phyloP scores from a whole-genome alignment of 768 basidiomycete species.

The Termitomyces sp. region DNA sequence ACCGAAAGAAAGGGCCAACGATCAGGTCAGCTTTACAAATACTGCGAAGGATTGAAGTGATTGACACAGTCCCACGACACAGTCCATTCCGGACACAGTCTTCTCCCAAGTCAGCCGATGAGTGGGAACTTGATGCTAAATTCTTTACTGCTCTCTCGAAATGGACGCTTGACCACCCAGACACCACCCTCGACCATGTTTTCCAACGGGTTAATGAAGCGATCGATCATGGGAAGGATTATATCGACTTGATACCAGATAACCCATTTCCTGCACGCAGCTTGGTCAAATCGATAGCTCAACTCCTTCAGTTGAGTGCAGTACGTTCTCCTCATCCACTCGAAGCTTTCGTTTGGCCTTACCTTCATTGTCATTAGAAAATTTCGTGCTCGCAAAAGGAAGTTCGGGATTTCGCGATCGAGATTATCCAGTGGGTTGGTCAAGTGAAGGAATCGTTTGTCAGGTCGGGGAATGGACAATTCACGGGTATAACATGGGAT shows the following conservation, averaged over 20 bases:
- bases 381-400: too few species aligned
- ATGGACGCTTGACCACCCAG: too few species aligned
- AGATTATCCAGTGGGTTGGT: slow-evolving; percentile 13
- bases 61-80: too few species aligned
- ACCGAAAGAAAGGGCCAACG: too few species aligned
- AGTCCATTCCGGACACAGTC: too few species aligned
- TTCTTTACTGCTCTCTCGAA: slow-evolving; percentile 9
- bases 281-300: slow-evolving; percentile 7
- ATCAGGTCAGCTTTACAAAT: too few species aligned
- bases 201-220: not conserved
- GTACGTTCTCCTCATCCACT: slow-evolving; percentile 2
- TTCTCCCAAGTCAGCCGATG: not conserved
- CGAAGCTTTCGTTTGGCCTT: not conserved
- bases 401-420: slow-evolving; percentile 9
- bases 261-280: slow-evolving; percentile 14
- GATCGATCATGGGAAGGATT: slow-evolving; percentile 4
- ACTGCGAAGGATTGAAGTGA: too few species aligned
- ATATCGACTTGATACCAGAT: slow-evolving; percentile 10
- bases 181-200: not conserved
- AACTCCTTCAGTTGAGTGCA: slow-evolving; percentile 11
- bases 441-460: slow-evolving; percentile 11
- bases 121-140: slow-evolving; percentile 10
- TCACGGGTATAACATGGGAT: slow-evolving; percentile 13
- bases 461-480: not conserved
- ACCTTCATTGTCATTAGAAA: not conserved